Base-by-base conservation (phyloP, 2,329 filamentous ascomycete genomes). In the Fonsecaea monophora region DNA sequence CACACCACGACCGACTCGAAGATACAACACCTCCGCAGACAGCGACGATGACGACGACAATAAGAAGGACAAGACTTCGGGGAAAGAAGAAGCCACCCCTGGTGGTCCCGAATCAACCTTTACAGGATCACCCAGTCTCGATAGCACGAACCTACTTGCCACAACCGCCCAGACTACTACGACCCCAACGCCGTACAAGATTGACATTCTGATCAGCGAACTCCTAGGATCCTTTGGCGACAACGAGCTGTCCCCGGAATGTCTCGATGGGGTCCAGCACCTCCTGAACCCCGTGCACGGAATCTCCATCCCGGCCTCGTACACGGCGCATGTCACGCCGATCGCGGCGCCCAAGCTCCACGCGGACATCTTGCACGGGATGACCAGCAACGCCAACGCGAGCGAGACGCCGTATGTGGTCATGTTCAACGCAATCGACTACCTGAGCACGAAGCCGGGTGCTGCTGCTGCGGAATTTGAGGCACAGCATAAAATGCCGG, bases 231-330 rank as follows among this genome's bases (percentile, higher is more conserved):
- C 94, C 1, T 99, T 98, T 76, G 95, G 90, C 30, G 95, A 99
- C 79, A 99, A 99, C 75, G 95, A 99, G 79, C 87, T 99, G 9
- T 97, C 92, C 0, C 95, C 95, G 0, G 95, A 99, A 80, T 99
- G 95, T 75, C 85, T 99, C 10, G 95, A 99, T 77, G 95, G 95
- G 53, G 94, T 98, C 58, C 94, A 97, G 76, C 90, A 94, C 74
- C 91, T 98, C 53, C 82, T 99, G n/a, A 86, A 89, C 67, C 85
- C 90, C 0, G 84, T 85, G 0, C 87, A 94, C 74, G 96, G 95
- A 40, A 94, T 99, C 73, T 97, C 92, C 1, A 98, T 99, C 70
- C 95, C 95, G 1, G 86, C 89, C 70, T 95, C 91, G 35, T 99
- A 99, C 81, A 96, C 93, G 0, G 94, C 95, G 3, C 93, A 97